Evolutionary conservation across 805 yeast species (phyloP), one percentile per base, ranked within the genome.

Genomic region (Candida sphagnicola): DNA sequence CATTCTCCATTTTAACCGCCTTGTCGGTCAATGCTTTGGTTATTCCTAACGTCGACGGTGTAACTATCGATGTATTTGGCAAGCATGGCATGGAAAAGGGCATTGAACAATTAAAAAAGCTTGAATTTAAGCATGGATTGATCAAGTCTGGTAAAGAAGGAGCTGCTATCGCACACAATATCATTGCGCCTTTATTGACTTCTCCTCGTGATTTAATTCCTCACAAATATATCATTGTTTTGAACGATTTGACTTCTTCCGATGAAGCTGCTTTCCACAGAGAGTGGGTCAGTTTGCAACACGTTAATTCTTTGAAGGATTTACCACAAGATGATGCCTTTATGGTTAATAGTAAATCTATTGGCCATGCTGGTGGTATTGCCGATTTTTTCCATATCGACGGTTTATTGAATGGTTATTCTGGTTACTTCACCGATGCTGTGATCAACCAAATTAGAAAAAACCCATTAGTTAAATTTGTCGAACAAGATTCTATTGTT

Each of bases 151-250:
- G 18, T 19, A 19, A 28, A 10, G 12, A 13, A 18, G n/a, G 16
- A 16, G 39, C 17, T 18, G 18, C 12, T 5, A 34, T 37, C 35
- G 35, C 38, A 32, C 29, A 26, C 29, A 10, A 21, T 21, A 54
- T 59, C 12, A 48, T 57, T 21, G 77, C 77, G 19, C 80, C 83
- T 4, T 51, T 82, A 28, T 51, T 78, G 43, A 56, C 72, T 28
- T 59, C 74, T 35, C 75, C 74, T 36, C 59, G 68, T 37, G 72
- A 76, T 41, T 47, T 74, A 33, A 76, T 84, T 50, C 82, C 89
- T 26, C 74, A 84, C 67, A 81, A 82, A 53, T 93, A 88, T 70
- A 90, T 93, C 47, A 69, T 93, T 50, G 89, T 90, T 36, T 80
- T 91, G 69, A 89, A 88, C 70, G 76, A 78, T 39, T 77, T 69